Conservation (phyloP, 345 rosid species). For the Raphanus raphanistrum region DNA sequence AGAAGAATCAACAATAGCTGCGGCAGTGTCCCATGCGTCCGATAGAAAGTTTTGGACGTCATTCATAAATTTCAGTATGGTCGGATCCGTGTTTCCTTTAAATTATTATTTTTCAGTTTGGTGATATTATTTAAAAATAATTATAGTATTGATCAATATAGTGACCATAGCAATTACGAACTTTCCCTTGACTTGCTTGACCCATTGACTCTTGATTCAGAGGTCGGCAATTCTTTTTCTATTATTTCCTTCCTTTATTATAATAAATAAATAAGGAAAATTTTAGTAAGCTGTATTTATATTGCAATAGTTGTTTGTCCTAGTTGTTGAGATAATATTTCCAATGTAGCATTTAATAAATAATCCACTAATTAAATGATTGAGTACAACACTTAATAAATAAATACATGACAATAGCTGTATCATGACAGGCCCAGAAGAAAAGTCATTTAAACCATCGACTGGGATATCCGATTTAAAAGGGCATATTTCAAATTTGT, state of each 20-base stretch:
- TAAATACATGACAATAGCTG: not conserved
- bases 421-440: too few relatives aligned
- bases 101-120: not conserved
- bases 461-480: too few relatives aligned
- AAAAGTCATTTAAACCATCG: too few relatives aligned
- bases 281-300: not conserved
- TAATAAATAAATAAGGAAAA: not conserved
- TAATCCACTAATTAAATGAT: not conserved
- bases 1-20: constrained; percentile 31
- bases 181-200: constrained; percentile 33
- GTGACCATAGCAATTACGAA: constrained; percentile 23
- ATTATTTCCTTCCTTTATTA: not conserved
- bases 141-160: not conserved
- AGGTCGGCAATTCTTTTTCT: constrained; percentile 36
- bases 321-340: not conserved
- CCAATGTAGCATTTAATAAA: not conserved
- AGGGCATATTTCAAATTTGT: too few relatives aligned
- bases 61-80: constrained; percentile 10
- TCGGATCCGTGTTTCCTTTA: constrained; percentile 24
- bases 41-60: constrained; percentile 5
- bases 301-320: not conserved
- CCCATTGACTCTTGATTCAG: constrained; percentile 1
- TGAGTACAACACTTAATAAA: not conserved
- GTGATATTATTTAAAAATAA: not conserved
- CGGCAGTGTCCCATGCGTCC: constrained; percentile 23